Evolutionary conservation across 495 filamentous ascomycete genomes (phyloP), one percentile per base, ranked within the genome.

Genomic region (Achaetomiella virescens): DNA sequence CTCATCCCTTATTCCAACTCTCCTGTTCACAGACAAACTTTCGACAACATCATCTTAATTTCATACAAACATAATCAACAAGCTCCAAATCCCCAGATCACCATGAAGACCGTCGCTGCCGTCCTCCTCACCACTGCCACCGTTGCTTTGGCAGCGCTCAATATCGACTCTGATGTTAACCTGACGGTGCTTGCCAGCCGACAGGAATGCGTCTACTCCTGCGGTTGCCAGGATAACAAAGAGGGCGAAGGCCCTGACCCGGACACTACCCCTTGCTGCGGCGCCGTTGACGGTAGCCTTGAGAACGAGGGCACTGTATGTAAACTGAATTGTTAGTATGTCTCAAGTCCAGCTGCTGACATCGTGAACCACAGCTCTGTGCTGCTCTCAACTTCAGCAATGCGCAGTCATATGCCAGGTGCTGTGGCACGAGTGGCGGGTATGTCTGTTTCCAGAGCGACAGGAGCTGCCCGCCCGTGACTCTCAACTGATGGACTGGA

Each of bases 341-440:
- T 15, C 29, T 17, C 35, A 7, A n/a, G n/a, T n/a, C n/a, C n/a
- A n/a, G n/a, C n/a, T 46, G 11, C n/a, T 6, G 14, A 3, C 21
- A 8, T 46, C 43, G n/a, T 25, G 7, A 22, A 3, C 20, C 8
- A 7, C 43, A 11, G 3, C 3, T 46, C 17, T 33, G 6, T 33
- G 31, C 11, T 25, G 10, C 43, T 22, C 17, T 20, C 11, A 46
- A 6, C 43, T 33, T 29, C 9, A 17, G 18, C 25, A 12, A 27
- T 1, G 52, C 52, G 1, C 20, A 35, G 29, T 11, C 7, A 1
- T 54, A 45, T 15, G 52, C 27, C 6, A 7, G 11, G 10, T 54
- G 52, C 52, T 54, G 52, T n/a, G 41, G 42, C 11, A 15, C 14
- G 18, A 47, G 42, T 21, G 52, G 52, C 29, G 41, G 52, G 0